Evolutionary conservation across 2,329 filamentous ascomycete genomes (phyloP).

Genomic region (Trichothecium sympodiale): DNA sequence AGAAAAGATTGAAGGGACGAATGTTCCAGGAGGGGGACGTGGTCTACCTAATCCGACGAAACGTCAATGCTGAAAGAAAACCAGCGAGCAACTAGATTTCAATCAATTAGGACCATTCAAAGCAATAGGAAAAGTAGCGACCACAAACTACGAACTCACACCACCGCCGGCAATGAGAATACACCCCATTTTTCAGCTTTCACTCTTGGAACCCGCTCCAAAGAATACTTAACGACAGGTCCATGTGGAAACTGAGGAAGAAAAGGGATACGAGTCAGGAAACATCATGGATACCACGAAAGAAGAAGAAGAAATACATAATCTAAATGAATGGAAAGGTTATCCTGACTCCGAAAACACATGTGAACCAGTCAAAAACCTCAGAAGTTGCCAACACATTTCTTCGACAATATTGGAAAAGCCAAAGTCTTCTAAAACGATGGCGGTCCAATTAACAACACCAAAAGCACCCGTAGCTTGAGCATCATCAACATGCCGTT

Average conservation of each 20-base stretch:
- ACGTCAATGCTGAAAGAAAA: too few species aligned
- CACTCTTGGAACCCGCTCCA: conserved; percentile 7
- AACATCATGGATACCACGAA: conserved; percentile 7
- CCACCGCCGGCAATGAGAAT: conserved; percentile 5
- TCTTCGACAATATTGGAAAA: conserved; percentile 4
- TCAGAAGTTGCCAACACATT: conserved; percentile 4
- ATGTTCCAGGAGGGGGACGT: background rate
- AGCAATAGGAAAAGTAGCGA: too few species aligned
- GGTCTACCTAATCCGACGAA: conserved; percentile 5
- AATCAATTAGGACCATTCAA: too few species aligned
- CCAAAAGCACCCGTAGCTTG: too few species aligned
- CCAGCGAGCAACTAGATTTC: too few species aligned
- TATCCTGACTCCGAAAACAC: conserved; percentile 9
- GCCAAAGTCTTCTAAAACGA: too few species aligned
- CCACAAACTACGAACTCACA: conserved; percentile 7
- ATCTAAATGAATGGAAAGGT: conserved; percentile 10
- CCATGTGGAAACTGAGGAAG: conserved; percentile 4
- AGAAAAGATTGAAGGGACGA: conserved; percentile 1
- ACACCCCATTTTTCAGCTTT: conserved; percentile 12
- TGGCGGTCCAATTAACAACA: too few species aligned
- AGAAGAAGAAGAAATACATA: conserved; percentile 5
- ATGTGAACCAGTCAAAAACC: conserved; percentile 9
- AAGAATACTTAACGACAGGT: conserved; percentile 4
- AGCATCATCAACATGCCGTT: too few species aligned
- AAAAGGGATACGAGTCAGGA: conserved; percentile 7